phyloP scores from a whole-genome alignment of 768 basidiomycete species.

The Lanmaoa pseudosensibilis region DNA sequence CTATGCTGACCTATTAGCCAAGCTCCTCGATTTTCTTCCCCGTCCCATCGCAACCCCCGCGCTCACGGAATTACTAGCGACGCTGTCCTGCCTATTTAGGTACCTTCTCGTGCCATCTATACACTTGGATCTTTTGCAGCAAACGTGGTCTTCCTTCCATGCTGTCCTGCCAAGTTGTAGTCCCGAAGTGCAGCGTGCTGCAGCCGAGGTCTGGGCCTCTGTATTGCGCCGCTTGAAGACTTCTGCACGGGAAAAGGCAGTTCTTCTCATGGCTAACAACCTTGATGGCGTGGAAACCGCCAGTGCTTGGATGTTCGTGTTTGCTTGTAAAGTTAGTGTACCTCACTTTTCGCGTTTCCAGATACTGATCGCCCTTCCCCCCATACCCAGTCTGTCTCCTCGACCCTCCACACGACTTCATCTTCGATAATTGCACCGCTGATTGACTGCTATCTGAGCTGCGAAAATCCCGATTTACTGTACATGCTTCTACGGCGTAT shows the following conservation, averaged over 20 bases:
- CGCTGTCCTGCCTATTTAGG: slow-evolving; percentile 69
- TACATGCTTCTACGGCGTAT: slow-evolving; percentile 66
- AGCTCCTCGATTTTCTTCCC: slow-evolving; percentile 56
- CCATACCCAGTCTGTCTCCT: slow-evolving; percentile 65
- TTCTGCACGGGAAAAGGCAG: slow-evolving; percentile 53
- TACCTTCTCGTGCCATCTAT: slow-evolving; percentile 68
- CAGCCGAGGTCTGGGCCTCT: slow-evolving; percentile 87
- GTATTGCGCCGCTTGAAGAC: slow-evolving; percentile 71
- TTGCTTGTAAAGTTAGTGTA: slow-evolving; percentile 67
- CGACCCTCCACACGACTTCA: slow-evolving; percentile 77
- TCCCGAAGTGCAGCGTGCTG: slow-evolving; percentile 70
- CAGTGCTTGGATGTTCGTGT: slow-evolving; percentile 72
- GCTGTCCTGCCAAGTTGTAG: slow-evolving; percentile 56
- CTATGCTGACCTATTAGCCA: slow-evolving; percentile 54
- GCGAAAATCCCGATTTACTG: slow-evolving; percentile 40
- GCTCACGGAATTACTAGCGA: slow-evolving; percentile 63
- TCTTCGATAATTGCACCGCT: slow-evolving; percentile 60
- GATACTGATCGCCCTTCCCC: neutral
- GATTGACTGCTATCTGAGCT: slow-evolving; percentile 52
- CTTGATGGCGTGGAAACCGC: slow-evolving; percentile 57
- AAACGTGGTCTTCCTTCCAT: slow-evolving; percentile 60
- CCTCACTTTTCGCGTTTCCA: slow-evolving; percentile 6
- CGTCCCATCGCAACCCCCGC: slow-evolving; percentile 59
- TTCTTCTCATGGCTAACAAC: slow-evolving; percentile 53
- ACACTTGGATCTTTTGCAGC: slow-evolving; percentile 49